Evolutionary conservation across 1,284 basidiomycete genomes (phyloP), one percentile per base, ranked within the genome.

Genomic region (Abortiporus biennis): DNA sequence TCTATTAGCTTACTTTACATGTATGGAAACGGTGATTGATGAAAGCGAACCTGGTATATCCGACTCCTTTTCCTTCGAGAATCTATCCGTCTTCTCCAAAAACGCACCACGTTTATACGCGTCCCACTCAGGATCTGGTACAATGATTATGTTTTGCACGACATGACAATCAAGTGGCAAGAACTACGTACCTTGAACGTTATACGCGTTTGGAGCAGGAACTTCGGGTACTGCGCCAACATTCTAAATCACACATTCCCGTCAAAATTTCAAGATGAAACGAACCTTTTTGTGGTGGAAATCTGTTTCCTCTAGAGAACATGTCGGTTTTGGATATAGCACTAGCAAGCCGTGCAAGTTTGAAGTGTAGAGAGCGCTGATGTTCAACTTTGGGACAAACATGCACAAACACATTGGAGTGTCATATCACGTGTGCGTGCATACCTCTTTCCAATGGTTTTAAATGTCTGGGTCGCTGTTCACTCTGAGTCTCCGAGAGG

Each of bases 51-150:
- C 73, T 51, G 68, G 62, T 9, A 58, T 52, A 6, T 72, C 65
- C 0, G 63, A 58, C 5, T 54, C 49, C 43, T 66, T 68, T 17
- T 73, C 66, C 46, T 69, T 66, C 20, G 52, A 47, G 54, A 76
- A 76, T 3, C 76, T 63, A 36, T 72, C 68, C 3, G 71, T 59
- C 50, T 74, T 77, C 58, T 78, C 76, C 1, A 76, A 58, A 47
- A 78, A 73, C 19, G 73, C 74, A 2, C 75, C 74, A 13, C 67
- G 67, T 53, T 78, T 80, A 53, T 78, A 73, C 6, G 64, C 55
- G 31, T 76, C 72, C 15, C 65, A 61, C 17, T 66, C 62, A 11
- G 70, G 67, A 24, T 69, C 71, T 71, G 19, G 8, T 6, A 9
- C 6, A 16, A 29, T 20, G 13, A 20, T 19, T 17, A 8, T 17